These are phyloP conservation scores for Cucumis melo DNA, from an alignment of 306 rosid species.

Conservation along the genomic window DNA sequence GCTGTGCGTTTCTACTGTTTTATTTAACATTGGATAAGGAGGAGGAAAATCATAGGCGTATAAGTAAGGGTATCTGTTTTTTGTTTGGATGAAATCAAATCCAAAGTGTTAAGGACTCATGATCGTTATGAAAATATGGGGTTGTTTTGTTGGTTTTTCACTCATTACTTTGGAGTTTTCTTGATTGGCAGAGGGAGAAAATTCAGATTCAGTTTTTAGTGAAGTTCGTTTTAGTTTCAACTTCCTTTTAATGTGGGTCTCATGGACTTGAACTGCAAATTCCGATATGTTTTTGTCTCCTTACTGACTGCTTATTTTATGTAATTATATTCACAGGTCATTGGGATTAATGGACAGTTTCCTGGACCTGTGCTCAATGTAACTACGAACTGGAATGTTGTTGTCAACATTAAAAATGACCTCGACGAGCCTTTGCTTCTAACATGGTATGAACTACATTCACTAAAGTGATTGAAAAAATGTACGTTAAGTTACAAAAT, in stretches of 20 bases:
- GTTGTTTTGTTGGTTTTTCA: background rate
- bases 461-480: background rate
- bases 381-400: constrained; percentile 93
- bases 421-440: constrained; percentile 87
- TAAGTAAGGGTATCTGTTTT: background rate
- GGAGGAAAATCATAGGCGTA: background rate
- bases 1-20: background rate
- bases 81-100: background rate
- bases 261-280: background rate
- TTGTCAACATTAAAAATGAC: constrained; percentile 68
- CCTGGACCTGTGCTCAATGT: constrained; percentile 76
- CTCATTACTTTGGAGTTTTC: background rate
- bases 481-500: background rate
- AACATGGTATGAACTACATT: constrained; percentile 45
- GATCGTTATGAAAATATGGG: background rate
- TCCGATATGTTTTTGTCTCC: background rate
- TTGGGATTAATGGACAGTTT: constrained; percentile 65
- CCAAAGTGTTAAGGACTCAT: background rate
- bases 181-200: background rate
- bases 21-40: background rate
- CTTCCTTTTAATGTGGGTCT: background rate
- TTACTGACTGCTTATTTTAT: background rate
- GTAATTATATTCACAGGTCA: constrained; percentile 35
- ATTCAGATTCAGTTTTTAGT: background rate
- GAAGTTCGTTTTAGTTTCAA: background rate